Base-by-base conservation (phyloP, 73 alveolate species). In the Paramecium bursaria region DNA sequence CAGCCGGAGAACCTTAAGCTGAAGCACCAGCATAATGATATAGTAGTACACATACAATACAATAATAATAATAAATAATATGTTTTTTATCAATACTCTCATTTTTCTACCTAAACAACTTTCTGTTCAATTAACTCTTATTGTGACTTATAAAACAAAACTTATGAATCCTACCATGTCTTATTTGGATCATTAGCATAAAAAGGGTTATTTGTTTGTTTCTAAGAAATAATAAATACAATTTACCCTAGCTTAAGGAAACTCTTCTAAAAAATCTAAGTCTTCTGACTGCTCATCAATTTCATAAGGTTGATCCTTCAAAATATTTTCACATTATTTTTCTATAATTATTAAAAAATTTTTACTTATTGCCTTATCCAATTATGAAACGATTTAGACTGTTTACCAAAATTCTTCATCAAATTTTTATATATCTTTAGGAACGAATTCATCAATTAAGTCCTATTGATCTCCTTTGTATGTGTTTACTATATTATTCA, bases 351-450 rank as follows among this genome's bases (percentile, higher is more conserved):
- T 2, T 31, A 0, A 13, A 14, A 26, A 3, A 67, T 13, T 67
- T 25, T 11, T 67, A 67, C 82, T 67, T 39, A 67, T 67, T 0
- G 46, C 10, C 27, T 67, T 35, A 67, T 67, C 60, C 44, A 67
- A 42, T 30, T 67, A 17, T 7, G 82, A 39, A 7, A 21, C 44
- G 19, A 42, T 7, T 44, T 67, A 17, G 44, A 33, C 55, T 39
- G 60, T 67, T 13, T 42, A 39, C 82, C 82, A 67, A 27, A 67
- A 67, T 3, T 67, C 55, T 15, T 42, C 19, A 42, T 67, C 82
- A 67, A 67, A 67, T 67, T 67, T 42, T 17, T 42, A 31, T 44
- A 67, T 39, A 67, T 31, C 60, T 67, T 67, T 39, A 39, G 19
- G 27, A 21, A n/a, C n/a, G n/a, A 39, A 67, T 0, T 67, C 82